These are phyloP conservation scores for Arctostaphylos glauca DNA, from an alignment of 148 eudicot species.

Conservation along the genomic window DNA sequence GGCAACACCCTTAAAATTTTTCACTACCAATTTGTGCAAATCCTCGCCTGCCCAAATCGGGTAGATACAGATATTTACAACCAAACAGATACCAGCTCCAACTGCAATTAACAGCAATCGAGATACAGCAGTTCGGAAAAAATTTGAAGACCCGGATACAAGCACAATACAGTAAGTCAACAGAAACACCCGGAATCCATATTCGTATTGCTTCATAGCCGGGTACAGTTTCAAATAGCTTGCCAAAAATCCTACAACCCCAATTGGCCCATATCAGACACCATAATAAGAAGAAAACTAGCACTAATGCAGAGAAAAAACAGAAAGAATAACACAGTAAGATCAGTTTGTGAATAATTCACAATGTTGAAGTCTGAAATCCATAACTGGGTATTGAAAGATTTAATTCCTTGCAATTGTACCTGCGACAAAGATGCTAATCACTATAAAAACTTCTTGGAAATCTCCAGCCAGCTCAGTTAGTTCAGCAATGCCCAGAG, in stretches of 20 bases:
- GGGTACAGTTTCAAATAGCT: slow-evolving; percentile 56
- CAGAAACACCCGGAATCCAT: slow-evolving; percentile 69
- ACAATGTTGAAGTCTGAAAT: background rate
- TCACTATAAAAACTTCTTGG: slow-evolving; percentile 47
- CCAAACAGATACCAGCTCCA: slow-evolving; percentile 57
- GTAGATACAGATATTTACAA: slow-evolving; percentile 51
- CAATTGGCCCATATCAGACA: background rate
- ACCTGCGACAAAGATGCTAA: slow-evolving; percentile 68
- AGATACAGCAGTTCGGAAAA: slow-evolving; percentile 49
- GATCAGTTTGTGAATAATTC: background rate
- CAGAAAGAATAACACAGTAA: background rate
- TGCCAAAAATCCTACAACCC: slow-evolving; percentile 42
- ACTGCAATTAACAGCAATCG: slow-evolving; percentile 62
- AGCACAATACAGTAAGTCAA: slow-evolving; percentile 69
- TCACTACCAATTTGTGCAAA: slow-evolving; percentile 68
- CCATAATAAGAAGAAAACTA: background rate
- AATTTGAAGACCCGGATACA: slow-evolving; percentile 54
- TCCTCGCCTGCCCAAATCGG: slow-evolving; percentile 87
- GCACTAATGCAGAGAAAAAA: background rate
- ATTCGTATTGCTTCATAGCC: slow-evolving; percentile 63
- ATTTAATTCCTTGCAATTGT: background rate
- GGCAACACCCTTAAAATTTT: slow-evolving; percentile 65
- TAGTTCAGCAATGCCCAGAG: slow-evolving; percentile 53
- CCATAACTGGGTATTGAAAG: background rate
- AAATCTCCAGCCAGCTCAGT: slow-evolving; percentile 37